Evolutionary conservation across 2,329 filamentous ascomycete species (phyloP), one percentile per base, ranked within the genome.

Genomic region (Grosmannia penicillata): DNA sequence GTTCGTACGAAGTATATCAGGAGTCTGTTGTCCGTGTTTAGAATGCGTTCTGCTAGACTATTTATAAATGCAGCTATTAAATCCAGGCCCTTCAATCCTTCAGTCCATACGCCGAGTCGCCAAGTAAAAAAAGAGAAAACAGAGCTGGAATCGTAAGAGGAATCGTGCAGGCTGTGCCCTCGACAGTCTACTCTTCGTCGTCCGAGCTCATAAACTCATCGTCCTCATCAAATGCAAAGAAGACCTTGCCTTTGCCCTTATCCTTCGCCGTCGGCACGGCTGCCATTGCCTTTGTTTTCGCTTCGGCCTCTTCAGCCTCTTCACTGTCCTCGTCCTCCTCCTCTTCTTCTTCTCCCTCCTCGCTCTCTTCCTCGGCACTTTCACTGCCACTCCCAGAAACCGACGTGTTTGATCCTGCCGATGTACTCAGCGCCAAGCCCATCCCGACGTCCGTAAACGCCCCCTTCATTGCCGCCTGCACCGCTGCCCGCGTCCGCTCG

Each of bases 161-260:
- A n/a, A n/a, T n/a, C n/a, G n/a, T n/a, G n/a, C n/a, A n/a, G n/a
- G n/a, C n/a, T n/a, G n/a, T n/a, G n/a, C n/a, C n/a, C n/a, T n/a
- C n/a, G n/a, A n/a, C n/a, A n/a, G n/a, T n/a, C n/a, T n/a, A n/a
- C n/a, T n/a, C n/a, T n/a, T 70, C 68, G 25, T 78, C 75, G n/a
- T 77, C 71, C 37, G 71, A 76, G 48, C 75, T 80, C 70, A 79
- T 75, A 45, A 78, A 80, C 49, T 82, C 78, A 33, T 86, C 80
- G 38, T 83, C 78, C 25, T 87, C 80, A 44, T 86, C 82, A 58
- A 86, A 89, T 0, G 81, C 82, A 49, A 78, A 81, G 51, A 86
- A 83, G 0, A 53, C 53, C 46, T 62, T 60, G 37, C 27, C 53
- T 39, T 56, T 57, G 45, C 44, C 55, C 49, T 66, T 47, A 24